Evolutionary conservation across 495 filamentous ascomycete genomes (phyloP).

Genomic region (Echria macrotheca): DNA sequence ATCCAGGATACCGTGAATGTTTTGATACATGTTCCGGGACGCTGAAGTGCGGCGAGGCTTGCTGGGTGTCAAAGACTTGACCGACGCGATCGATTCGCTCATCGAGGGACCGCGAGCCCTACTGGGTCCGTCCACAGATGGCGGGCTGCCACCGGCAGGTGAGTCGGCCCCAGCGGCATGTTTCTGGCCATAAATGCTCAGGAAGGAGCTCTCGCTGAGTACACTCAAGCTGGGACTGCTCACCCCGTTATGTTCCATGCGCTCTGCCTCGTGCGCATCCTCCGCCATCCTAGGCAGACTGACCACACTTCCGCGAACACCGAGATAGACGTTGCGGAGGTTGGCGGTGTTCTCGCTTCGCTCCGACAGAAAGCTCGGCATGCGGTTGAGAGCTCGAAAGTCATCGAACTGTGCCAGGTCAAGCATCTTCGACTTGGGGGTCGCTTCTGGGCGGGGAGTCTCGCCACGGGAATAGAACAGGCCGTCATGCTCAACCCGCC

Average conservation of each 20-base stretch:
- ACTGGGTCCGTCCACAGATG: constrained; percentile 26
- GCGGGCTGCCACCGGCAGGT: constrained; percentile 18
- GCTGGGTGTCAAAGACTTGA: constrained; percentile 10
- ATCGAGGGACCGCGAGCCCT: constrained; percentile 8
- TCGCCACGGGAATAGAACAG: constrained; percentile 20
- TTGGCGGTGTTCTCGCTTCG: constrained; percentile 57
- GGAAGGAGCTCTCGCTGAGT: constrained; percentile 73
- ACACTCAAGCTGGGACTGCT: constrained; percentile 66
- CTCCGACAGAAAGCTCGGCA: constrained; percentile 64
- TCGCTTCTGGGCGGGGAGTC: constrained; percentile 11
- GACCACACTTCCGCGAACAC: constrained; percentile 39
- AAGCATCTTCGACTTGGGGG: constrained; percentile 19
- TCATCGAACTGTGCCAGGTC: constrained; percentile 16
- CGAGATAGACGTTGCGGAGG: constrained; percentile 58
- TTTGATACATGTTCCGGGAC: constrained; percentile 26
- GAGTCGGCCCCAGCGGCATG: constrained; percentile 19
- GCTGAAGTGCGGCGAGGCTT: constrained; percentile 13
- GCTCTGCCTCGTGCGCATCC: constrained; percentile 30
- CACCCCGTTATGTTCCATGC: constrained; percentile 29
- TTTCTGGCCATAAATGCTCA: constrained; percentile 57
- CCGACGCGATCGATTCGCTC: constrained; percentile 19
- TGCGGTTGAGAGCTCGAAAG: constrained; percentile 36
- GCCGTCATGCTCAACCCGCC: constrained; percentile 30
- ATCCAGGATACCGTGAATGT: constrained; percentile 38
- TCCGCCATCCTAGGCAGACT: constrained; percentile 35